Base-by-base conservation (phyloP, 2,329 filamentous ascomycete species). In the Gremmenia infestans region DNA sequence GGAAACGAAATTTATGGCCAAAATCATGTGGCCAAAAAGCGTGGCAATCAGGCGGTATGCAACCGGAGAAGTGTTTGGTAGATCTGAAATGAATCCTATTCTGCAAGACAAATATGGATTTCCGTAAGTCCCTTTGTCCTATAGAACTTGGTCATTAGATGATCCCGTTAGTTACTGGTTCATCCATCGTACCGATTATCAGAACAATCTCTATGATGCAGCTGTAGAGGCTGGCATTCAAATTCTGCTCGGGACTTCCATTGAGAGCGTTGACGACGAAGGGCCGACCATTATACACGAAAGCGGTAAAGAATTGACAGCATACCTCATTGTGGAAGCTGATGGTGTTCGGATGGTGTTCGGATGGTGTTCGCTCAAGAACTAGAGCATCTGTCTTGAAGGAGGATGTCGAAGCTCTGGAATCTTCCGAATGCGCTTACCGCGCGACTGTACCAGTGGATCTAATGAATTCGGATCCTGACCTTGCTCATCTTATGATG, bases 391-490 rank as follows among this genome's bases (percentile, higher is more conserved):
- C 39, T 8, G 48, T 54, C 8, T 15, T 59, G 19, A 36, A 45
- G 6, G 40, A 52, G 7, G 22, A 46, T n/a, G 46, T 51, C 22
- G 48, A 49, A 28, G 48, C 50, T 5, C 15, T 40, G 11, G 46
- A 55, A 5, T 53, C 47, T 19, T 22, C 23, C 11, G 35, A 87
- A 63, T 69, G 87, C 15, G 84, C 83, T 2, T 87, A 85, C 63
- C 76, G 83, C 1, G 78, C 86, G 28, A 77, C 84, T 0, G 68
- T 87, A 2, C 66, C 70, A 0, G 62, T 78, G 0, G 72, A 82
- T 22, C 74, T 85, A 2, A 45, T 52, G 42, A 51, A 47, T 15
- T n/a, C 11, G 17, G 50, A 52, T 43, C 59, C 70, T 0, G 69
- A 1, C 1, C 67, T 87, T 6, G 70, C 72, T n/a, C 71, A 75